Evolutionary conservation across 208 protist species (phyloP).

Genomic region (Herpetomonas samuelpessoai): DNA sequence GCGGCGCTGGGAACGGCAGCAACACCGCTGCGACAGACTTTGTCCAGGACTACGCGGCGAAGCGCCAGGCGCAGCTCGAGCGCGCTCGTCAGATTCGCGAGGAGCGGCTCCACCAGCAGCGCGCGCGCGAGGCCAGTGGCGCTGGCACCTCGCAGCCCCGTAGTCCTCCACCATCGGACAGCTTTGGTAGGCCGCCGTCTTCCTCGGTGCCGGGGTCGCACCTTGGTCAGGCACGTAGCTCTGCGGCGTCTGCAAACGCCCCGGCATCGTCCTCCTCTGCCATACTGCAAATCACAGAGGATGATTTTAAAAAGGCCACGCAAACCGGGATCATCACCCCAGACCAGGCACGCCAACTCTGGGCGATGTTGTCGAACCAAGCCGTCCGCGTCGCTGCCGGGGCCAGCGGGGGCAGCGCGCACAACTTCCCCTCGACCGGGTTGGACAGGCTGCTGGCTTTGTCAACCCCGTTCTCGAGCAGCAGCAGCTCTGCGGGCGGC

Average conservation of each 20-base stretch:
- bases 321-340: constrained; percentile 76
- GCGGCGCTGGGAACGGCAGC: no score
- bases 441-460: constrained; percentile 48
- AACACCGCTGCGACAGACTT: constrained; percentile 58
- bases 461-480: constrained; percentile 15
- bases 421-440: constrained; percentile 13
- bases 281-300: constrained; percentile 68
- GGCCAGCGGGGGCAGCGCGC: constrained; percentile 12
- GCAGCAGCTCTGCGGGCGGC: constrained; percentile 7
- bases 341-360: constrained; percentile 80
- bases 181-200: no score
- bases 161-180: constrained; percentile 3
- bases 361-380: constrained; percentile 84
- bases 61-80: constrained; percentile 81
- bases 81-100: constrained; percentile 69
- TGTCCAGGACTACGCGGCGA: constrained; percentile 86
- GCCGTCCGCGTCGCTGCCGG: constrained; percentile 55
- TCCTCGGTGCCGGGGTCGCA: not conserved
- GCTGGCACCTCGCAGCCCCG: constrained; percentile 7
- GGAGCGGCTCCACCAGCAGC: constrained; percentile 46
- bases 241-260: not conserved
- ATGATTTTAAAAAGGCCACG: constrained; percentile 73
- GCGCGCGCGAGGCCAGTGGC: constrained; percentile 7
- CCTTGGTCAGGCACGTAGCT: not conserved
- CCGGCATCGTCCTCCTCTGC: no score